Evolutionary conservation across 208 protist species (phyloP).

Genomic region (Sergeia podlipaevii): DNA sequence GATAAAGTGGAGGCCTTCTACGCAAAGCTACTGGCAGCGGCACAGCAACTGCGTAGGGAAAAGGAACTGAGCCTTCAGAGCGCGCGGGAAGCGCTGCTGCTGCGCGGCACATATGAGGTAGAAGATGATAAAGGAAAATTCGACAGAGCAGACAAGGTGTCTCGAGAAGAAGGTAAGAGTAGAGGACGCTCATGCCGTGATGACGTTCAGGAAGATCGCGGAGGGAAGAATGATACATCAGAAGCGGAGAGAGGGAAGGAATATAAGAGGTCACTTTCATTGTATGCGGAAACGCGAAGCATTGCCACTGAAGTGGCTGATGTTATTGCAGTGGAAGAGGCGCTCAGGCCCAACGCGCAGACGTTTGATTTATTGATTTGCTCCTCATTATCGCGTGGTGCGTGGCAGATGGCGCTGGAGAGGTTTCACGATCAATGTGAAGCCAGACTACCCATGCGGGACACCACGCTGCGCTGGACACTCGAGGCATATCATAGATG

Average conservation of each 20-base stretch:
- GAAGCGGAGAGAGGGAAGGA: neutral
- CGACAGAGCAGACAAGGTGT: too few relatives aligned
- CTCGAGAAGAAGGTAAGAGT: too few relatives aligned
- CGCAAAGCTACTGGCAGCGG: slow-evolving; percentile 30
- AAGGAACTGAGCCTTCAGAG: slow-evolving; percentile 12
- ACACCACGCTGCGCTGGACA: slow-evolving; percentile 31
- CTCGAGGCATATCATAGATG: too few relatives aligned
- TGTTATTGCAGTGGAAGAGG: slow-evolving; percentile 19
- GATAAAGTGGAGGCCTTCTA: slow-evolving; percentile 55
- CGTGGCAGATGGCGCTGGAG: slow-evolving; percentile 44
- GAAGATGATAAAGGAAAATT: too few relatives aligned
- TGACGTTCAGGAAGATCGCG: neutral
- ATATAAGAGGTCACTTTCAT: neutral
- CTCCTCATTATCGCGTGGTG: slow-evolving; percentile 31
- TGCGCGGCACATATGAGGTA: too few relatives aligned
- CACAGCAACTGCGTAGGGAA: slow-evolving; percentile 16
- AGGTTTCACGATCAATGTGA: slow-evolving; percentile 46
- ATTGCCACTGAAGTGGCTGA: slow-evolving; percentile 17
- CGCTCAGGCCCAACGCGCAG: slow-evolving; percentile 49
- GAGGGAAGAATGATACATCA: too few relatives aligned
- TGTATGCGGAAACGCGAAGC: neutral
- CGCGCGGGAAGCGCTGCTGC: too few relatives aligned
- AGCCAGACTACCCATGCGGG: slow-evolving; percentile 22
- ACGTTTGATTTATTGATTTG: slow-evolving; percentile 67
- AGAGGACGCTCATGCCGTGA: too few relatives aligned